These are phyloP conservation scores for Bipolaris cookei DNA, from an alignment of 2,329 filamentous ascomycete genomes.

Conservation along the genomic window DNA sequence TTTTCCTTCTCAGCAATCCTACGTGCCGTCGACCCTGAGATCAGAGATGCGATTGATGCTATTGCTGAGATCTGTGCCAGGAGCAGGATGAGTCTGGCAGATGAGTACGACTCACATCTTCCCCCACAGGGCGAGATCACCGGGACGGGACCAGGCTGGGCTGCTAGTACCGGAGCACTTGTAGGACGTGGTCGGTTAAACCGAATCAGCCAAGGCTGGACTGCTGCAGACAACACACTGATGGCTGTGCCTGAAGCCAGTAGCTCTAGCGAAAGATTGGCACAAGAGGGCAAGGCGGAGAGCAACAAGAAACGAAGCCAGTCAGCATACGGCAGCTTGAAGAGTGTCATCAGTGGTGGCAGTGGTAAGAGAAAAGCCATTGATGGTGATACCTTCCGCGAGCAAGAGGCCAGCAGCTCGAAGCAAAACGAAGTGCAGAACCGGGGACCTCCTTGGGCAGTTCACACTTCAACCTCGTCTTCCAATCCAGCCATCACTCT, in stretches of 20 bases:
- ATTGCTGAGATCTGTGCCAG: slow-evolving; percentile 69
- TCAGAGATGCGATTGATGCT: slow-evolving; percentile 63
- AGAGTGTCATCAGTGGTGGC: slow-evolving; percentile 48
- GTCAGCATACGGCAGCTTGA: slow-evolving; percentile 49
- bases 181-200: slow-evolving; percentile 42
- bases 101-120: slow-evolving; percentile 67
- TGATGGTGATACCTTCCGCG: slow-evolving; percentile 28
- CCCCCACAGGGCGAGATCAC: slow-evolving; percentile 66
- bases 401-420: slow-evolving; percentile 24
- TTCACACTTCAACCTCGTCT: slow-evolving; percentile 33
- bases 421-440: slow-evolving; percentile 15
- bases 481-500: slow-evolving; percentile 44
- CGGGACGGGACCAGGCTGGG: slow-evolving; percentile 35
- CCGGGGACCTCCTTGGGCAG: slow-evolving; percentile 37
- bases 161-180: slow-evolving; percentile 36
- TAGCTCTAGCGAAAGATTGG: slow-evolving; percentile 53
- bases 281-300: slow-evolving; percentile 35
- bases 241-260: slow-evolving; percentile 57
- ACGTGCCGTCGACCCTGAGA: slow-evolving; percentile 64
- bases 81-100: slow-evolving; percentile 65
- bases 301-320: slow-evolving; percentile 42
- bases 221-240: slow-evolving; percentile 49
- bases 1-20: slow-evolving; percentile 64
- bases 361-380: slow-evolving; percentile 39
- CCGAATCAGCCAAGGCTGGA: slow-evolving; percentile 43